A percentile compares a stretch with the other conserved stretches of the same genome.
These are phyloP conservation scores for Linanthus parryae DNA, from an alignment of 148 eudicot species.

Conservation along the genomic window DNA sequence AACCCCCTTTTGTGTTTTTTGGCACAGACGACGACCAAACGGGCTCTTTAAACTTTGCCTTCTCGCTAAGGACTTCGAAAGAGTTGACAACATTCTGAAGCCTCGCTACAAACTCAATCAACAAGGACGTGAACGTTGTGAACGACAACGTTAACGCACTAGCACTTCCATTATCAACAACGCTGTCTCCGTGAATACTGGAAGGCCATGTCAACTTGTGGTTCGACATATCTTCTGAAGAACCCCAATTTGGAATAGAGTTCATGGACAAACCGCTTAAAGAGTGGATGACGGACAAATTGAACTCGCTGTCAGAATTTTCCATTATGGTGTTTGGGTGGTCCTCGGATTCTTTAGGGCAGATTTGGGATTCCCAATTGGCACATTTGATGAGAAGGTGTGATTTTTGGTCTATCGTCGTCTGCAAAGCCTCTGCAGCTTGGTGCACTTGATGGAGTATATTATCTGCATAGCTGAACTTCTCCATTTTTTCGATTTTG, in stretches of 20 bases:
- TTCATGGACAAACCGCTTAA: not conserved
- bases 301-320: too few species aligned
- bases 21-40: too few species aligned
- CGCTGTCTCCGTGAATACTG: conserved; percentile 6
- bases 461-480: conserved; percentile 2
- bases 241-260: not conserved
- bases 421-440: conserved; percentile 20
- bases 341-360: conserved; percentile 1
- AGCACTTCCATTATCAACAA: conserved; percentile 17
- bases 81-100: conserved; percentile 18
- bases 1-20: not conserved
- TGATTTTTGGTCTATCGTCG: conserved; percentile 19
- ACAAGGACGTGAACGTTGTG: conserved; percentile 9
- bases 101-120: conserved; percentile 19
- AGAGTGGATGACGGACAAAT: not conserved
- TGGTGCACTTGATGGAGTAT: conserved; percentile 10
- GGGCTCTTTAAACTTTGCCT: conserved; percentile 13
- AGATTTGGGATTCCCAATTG: conserved; percentile 8
- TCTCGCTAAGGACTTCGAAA: conserved; percentile 14
- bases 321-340: conserved; percentile 1
- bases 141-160: conserved; percentile 14
- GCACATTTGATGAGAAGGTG: conserved; percentile 11
- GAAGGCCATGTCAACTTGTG: conserved; percentile 17
- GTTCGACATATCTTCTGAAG: conserved; percentile 6
- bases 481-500: conserved; percentile 15